These are phyloP conservation scores for Leccinum obscurum DNA, from an alignment of 768 basidiomycete species.

Conservation along the genomic window DNA sequence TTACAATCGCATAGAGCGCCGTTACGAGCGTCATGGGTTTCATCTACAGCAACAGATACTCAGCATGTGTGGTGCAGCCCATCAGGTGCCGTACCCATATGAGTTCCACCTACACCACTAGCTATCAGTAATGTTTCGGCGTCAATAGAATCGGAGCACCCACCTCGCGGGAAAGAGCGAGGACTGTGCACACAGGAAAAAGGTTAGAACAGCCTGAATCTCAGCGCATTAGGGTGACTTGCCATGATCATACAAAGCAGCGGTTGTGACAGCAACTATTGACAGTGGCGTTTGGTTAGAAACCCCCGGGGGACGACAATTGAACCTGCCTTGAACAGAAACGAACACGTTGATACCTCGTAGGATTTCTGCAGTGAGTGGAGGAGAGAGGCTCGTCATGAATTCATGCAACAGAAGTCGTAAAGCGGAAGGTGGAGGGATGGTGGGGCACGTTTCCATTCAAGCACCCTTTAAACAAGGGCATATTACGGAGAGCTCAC, in stretches of 20 bases:
- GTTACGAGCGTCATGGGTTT: conserved; percentile 27
- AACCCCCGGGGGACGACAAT: background rate
- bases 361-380: conserved; percentile 1
- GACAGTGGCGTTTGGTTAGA: conserved; percentile 7
- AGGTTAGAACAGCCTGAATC: background rate
- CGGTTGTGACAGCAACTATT: conserved; percentile 30
- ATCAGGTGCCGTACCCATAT: conserved; percentile 27
- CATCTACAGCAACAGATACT: conserved; percentile 19
- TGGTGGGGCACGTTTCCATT: conserved; percentile 2
- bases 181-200: conserved; percentile 13
- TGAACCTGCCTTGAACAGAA: conserved; percentile 26
- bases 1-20: conserved; percentile 27
- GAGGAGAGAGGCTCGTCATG: conserved; percentile 27
- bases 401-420: conserved; percentile 4
- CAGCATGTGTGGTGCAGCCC: background rate
- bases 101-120: conserved; percentile 26
- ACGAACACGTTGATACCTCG: conserved; percentile 14
- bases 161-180: conserved; percentile 31
- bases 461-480: conserved; percentile 19
- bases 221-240: background rate
- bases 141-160: conserved; percentile 4
- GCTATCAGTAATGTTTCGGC: background rate
- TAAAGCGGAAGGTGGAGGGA: background rate
- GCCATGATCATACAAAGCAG: conserved; percentile 33
- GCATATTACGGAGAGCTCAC: conserved; percentile 1